Evolutionary conservation across 2,329 filamentous ascomycete species (phyloP).

Genomic region (Aspergillus awamori): DNA sequence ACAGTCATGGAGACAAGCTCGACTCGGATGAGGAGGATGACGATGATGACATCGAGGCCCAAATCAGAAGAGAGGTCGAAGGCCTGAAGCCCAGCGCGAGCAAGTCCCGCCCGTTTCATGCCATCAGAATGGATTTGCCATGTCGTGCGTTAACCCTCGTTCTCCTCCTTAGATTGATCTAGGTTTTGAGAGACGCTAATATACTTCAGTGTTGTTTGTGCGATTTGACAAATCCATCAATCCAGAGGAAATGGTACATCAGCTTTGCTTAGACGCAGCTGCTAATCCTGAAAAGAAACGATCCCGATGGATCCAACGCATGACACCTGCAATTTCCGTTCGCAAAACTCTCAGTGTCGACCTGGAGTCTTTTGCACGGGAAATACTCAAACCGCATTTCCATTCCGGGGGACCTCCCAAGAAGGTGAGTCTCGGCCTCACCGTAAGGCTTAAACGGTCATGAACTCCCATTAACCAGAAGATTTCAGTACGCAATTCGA

Average conservation of each 20-base stretch:
- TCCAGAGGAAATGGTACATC: conserved; percentile 62
- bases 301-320: conserved; percentile 61
- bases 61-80: conserved; percentile 61
- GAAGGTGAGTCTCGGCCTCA: conserved; percentile 50
- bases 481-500: conserved; percentile 62
- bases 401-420: conserved; percentile 54
- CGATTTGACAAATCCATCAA: conserved; percentile 60
- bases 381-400: conserved; percentile 63
- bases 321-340: conserved; percentile 62
- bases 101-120: conserved; percentile 53
- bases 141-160: conserved; percentile 35
- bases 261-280: conserved; percentile 60
- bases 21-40: conserved; percentile 35
- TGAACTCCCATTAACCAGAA: not conserved
- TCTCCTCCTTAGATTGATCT: conserved; percentile 3
- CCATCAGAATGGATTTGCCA: conserved; percentile 58
- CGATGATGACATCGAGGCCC: conserved; percentile 63
- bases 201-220: conserved; percentile 51
- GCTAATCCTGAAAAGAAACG: conserved; percentile 54
- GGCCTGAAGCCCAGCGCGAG: conserved; percentile 53
- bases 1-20: conserved; percentile 31
- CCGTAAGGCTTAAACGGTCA: not conserved
- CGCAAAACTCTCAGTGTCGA: conserved; percentile 62
- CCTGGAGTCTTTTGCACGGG: conserved; percentile 58
- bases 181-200: conserved; percentile 19